Percentiles rank a stretch among this genome's conserved stretches.
phyloP scores from a whole-genome alignment of 2,329 filamentous ascomycete genomes.

The Ilyonectria sp. region DNA sequence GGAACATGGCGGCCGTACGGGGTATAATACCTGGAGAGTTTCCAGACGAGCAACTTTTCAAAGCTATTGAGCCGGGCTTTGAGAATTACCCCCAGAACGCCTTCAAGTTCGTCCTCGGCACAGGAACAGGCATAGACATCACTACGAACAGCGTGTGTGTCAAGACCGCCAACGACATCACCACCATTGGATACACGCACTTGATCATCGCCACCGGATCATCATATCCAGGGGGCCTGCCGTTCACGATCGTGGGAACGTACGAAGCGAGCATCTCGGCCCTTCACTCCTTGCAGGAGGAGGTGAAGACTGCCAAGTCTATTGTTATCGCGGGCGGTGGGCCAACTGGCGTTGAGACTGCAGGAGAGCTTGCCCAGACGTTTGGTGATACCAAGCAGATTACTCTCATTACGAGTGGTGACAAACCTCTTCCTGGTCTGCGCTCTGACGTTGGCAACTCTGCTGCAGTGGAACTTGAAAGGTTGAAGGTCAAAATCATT shows the following conservation, averaged over 20 bases:
- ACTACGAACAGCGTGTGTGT: neutral
- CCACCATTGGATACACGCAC: neutral
- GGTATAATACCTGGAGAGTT: slow-evolving; percentile 1
- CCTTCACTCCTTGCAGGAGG: neutral
- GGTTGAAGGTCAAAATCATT: neutral
- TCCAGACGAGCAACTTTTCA: neutral
- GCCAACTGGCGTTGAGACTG: slow-evolving; percentile 1
- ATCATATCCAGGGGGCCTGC: neutral
- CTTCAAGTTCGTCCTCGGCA: neutral
- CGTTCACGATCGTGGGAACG: neutral
- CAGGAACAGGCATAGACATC: neutral
- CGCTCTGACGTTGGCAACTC: neutral
- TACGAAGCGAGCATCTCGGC: neutral
- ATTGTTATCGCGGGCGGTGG: slow-evolving; percentile 1
- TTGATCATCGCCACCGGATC: slow-evolving; percentile 2
- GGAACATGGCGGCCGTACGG: slow-evolving; percentile 18
- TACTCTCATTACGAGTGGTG: neutral
- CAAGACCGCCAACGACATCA: neutral
- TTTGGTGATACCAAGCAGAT: slow-evolving; percentile 2
- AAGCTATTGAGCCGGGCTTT: neutral
- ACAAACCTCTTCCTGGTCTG: neutral
- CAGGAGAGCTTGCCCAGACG: neutral
- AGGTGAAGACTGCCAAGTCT: neutral
- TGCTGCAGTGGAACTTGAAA: slow-evolving; percentile 1
- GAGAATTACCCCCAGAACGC: neutral